Conservation (phyloP, 1,284 basidiomycete genomes). For the Naganishia sp. region DNA sequence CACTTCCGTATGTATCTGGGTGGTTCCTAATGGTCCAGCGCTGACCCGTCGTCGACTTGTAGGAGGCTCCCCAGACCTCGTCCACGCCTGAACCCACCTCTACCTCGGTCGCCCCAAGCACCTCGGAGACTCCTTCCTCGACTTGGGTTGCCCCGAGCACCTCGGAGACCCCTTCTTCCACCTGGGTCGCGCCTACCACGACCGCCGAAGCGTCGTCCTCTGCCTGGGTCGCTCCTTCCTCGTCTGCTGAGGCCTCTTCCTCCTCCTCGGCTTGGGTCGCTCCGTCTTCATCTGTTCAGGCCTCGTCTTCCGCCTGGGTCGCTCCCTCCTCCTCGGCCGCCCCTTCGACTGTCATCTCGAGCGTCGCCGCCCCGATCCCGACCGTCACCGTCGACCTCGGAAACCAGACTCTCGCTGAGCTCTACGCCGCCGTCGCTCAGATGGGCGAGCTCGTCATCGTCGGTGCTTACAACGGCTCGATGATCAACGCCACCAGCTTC, state of each 20-base stretch:
- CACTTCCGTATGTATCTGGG: conserved; percentile 36
- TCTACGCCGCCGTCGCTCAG: conserved; percentile 11
- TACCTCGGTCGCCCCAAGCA: conserved; percentile 37
- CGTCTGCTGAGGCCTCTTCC: conserved; percentile 13
- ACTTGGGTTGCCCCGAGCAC: conserved; percentile 37
- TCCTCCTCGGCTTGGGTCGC: not conserved
- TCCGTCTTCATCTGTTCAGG: conserved; percentile 5
- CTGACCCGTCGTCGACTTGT: conserved; percentile 33
- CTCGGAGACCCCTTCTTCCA: conserved; percentile 25
- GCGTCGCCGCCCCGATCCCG: conserved; percentile 18
- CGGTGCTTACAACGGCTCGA: conserved; percentile 30
- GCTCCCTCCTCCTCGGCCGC: conserved; percentile 1
- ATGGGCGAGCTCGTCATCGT: conserved; percentile 13
- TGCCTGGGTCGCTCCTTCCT: conserved; percentile 41
- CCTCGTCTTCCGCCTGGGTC: conserved; percentile 26
- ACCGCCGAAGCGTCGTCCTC: conserved; percentile 31
- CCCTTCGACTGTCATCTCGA: conserved; percentile 11
- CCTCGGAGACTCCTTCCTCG: conserved; percentile 35
- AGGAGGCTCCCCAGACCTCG: conserved; percentile 41
- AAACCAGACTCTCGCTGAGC: conserved; percentile 50
- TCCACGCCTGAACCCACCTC: conserved; percentile 43
- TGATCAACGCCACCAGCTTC: not conserved
- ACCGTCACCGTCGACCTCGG: conserved; percentile 17
- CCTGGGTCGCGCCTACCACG: not conserved
- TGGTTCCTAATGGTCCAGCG: conserved; percentile 44